Evolutionary conservation across 345 rosid species (phyloP), one percentile per base, ranked within the genome.

Genomic region (Trapa bicornis): DNA sequence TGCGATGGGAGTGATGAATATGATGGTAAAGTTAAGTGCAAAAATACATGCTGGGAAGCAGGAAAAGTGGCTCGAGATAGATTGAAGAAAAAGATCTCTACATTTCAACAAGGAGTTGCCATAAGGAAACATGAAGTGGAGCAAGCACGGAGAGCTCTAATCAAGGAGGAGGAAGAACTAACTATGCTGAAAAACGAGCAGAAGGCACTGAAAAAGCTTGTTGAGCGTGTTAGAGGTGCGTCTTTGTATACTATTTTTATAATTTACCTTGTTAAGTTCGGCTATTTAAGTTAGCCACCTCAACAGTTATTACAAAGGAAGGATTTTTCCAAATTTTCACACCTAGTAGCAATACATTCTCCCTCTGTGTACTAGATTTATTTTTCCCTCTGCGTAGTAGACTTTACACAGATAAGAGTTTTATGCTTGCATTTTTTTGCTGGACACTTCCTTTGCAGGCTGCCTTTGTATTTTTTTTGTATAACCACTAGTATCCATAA

Each of bases 1-100:
- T 95, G 99, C 75, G 99, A 95, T 71, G 99, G 97, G 64, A 95
- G 96, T 79, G 99, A 91, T 35, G 99, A 95, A 77, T 89, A 95
- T 68, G 94, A 83, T 68, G 87, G 91, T 66, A 73, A 77, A 77
- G 81, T 84, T 60, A 80, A 82, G 69, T 95, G 99, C 74, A 70
- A 72, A 57, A 87, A 91, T 75, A 83, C 94, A 43, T 91, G 99
- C 79, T 88, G 89, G 97, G 92, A 95, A 76, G 90, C 92, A 71
- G 97, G 99, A 39, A 85, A 87, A 83, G 89, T 83, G 57, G 96
- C 97, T 75, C 71, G 85, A 65, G 84, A 85, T 62, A 89, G 76
- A 69, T 76, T 95, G 82, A 79, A 73, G 78, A 89, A 84, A 61
- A 87, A 81, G 57, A 91, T 89, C 50, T 82, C 84, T 65, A 84